Conservation (phyloP, 352 stramenopile species). For the Globisporangium irregulare region DNA sequence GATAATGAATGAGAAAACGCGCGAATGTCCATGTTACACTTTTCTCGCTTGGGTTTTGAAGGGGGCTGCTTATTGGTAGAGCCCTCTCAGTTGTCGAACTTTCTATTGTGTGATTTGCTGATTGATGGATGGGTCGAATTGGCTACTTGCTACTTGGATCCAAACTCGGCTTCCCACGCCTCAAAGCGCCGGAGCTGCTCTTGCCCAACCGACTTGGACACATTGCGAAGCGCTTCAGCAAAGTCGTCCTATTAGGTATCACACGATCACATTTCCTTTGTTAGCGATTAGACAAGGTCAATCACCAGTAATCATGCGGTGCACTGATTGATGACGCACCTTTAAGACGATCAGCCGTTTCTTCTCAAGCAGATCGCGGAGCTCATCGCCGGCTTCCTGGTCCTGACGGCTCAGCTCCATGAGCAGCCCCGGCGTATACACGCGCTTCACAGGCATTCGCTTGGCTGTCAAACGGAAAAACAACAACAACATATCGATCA, state of each 20-base stretch:
- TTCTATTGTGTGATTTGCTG: slow-evolving; percentile 9
- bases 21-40: background rate
- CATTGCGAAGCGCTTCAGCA: slow-evolving; percentile 35
- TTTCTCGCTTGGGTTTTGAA: background rate
- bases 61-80: background rate
- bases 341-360: slow-evolving; percentile 64
- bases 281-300: background rate
- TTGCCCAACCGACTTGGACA: slow-evolving; percentile 50
- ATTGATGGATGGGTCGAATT: background rate
- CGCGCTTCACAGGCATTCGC: slow-evolving; percentile 20
- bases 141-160: slow-evolving; percentile 27
- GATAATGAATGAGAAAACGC: background rate
- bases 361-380: slow-evolving; percentile 41
- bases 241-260: slow-evolving; percentile 21
- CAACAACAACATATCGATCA: background rate
- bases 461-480: slow-evolving; percentile 12
- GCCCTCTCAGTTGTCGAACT: background rate
- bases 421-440: slow-evolving; percentile 19
- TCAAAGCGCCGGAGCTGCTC: slow-evolving; percentile 42
- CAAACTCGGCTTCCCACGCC: slow-evolving; percentile 50
- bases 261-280: background rate
- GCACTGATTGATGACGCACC: slow-evolving; percentile 18
- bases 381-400: slow-evolving; percentile 33
- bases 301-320: background rate
- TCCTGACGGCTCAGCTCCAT: slow-evolving; percentile 49